phyloP scores from a whole-genome alignment of 148 eudicot species.

The Pouteria glomerata region DNA sequence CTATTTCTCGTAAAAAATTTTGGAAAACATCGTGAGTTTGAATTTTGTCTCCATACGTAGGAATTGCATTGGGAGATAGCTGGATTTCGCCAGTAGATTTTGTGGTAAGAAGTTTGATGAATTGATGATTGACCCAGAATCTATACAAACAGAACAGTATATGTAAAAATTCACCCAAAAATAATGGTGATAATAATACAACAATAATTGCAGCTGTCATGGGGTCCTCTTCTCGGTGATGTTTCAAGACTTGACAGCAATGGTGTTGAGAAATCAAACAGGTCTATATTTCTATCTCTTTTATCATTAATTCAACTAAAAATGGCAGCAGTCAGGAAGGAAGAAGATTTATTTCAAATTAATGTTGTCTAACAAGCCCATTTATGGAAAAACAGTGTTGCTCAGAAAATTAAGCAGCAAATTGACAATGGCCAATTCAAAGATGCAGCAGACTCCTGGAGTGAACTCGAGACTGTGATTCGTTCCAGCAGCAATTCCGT shows the following conservation, averaged over 20 bases:
- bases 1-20: no score
- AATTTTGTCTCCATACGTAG: conserved; percentile 24
- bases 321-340: not conserved
- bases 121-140: not conserved
- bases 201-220: conserved; percentile 49
- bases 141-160: no score
- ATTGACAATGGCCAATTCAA: conserved; percentile 37
- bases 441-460: conserved; percentile 64
- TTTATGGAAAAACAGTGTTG: conserved; percentile 40
- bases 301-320: not conserved
- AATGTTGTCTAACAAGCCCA: conserved; percentile 11
- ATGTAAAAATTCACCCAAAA: no score
- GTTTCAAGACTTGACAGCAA: conserved; percentile 68
- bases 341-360: not conserved
- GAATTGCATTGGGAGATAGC: conserved; percentile 77
- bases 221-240: conserved; percentile 88
- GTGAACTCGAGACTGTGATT: conserved; percentile 48
- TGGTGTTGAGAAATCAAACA: conserved; percentile 49
- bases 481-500: conserved; percentile 34
- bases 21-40: no score
- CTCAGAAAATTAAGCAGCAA: conserved; percentile 56
- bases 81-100: conserved; percentile 97
- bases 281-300: conserved; percentile 35
- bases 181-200: no score
- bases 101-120: conserved; percentile 40